Conservation (phyloP, 768 basidiomycete species). For the Hemileccinum rubropunctum region DNA sequence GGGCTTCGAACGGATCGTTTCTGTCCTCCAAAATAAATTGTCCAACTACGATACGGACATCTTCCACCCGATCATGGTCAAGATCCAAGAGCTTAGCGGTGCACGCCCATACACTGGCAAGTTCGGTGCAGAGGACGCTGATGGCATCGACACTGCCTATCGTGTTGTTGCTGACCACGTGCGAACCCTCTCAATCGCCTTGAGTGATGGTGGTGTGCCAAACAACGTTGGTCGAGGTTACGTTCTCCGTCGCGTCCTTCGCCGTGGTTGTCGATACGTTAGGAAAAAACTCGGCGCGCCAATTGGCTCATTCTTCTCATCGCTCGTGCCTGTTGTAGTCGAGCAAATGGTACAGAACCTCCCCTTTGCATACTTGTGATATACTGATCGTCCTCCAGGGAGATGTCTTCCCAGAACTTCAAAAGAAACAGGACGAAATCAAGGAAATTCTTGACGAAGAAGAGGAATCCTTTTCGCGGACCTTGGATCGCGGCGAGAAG, state of each 20-base stretch:
- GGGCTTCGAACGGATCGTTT: constrained; percentile 98
- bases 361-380: not conserved
- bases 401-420: constrained; percentile 89
- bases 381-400: constrained; percentile 49
- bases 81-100: constrained; percentile 85
- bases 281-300: constrained; percentile 91
- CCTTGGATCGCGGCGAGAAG: constrained; percentile 93
- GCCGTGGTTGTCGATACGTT: constrained; percentile 93
- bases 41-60: constrained; percentile 99
- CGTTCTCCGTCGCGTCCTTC: constrained; percentile 89
- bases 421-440: constrained; percentile 74
- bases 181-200: constrained; percentile 90
- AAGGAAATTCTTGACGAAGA: constrained; percentile 97
- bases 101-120: constrained; percentile 86
- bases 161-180: constrained; percentile 97
- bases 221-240: constrained; percentile 97
- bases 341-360: constrained; percentile 72
- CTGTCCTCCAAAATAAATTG: constrained; percentile 82
- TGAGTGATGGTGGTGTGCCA: constrained; percentile 95
- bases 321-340: constrained; percentile 83
- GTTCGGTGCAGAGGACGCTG: constrained; percentile 91
- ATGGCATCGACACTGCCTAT: constrained; percentile 97
- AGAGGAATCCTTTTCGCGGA: constrained; percentile 96
- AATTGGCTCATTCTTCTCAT: constrained; percentile 94
- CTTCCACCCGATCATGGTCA: constrained; percentile 84